These are phyloP conservation scores for Filobasidium uniguttulatum DNA, from an alignment of 1,284 basidiomycete genomes.

Conservation along the genomic window DNA sequence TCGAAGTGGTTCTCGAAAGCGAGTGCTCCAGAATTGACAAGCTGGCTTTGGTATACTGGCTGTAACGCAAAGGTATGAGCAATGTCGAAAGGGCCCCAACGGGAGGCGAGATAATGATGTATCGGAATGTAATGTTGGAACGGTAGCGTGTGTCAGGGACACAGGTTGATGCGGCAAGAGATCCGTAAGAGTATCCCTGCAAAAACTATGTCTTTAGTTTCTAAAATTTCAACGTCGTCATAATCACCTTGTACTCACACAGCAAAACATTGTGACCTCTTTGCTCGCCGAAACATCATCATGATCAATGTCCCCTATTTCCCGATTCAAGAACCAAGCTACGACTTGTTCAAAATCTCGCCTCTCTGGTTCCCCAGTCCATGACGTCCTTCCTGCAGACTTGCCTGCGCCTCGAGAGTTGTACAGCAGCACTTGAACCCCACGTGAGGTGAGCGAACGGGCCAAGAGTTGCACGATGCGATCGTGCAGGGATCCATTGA, in stretches of 20 bases:
- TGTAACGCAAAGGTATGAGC: background rate
- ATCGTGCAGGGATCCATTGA: conserved; percentile 12
- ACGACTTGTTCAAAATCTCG: conserved; percentile 9
- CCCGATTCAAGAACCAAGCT: background rate
- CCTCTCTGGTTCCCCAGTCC: conserved; percentile 12
- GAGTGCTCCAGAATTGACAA: background rate
- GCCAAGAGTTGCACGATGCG: conserved; percentile 6
- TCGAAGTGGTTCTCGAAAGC: no score
- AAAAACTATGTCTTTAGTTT: no score
- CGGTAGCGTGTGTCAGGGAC: background rate
- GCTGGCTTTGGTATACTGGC: background rate
- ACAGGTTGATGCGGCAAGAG: background rate
- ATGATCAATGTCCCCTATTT: background rate
- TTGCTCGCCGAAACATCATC: no score
- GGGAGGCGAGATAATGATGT: conserved; percentile 13
- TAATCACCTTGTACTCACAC: no score
- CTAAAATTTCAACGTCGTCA: no score
- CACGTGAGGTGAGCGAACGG: background rate
- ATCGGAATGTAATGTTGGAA: conserved; percentile 1
- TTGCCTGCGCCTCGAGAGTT: conserved; percentile 11
- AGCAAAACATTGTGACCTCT: conserved; percentile 4
- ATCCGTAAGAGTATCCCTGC: conserved; percentile 15
- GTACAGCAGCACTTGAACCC: conserved; percentile 6
- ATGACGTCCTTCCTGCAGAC: conserved; percentile 6
- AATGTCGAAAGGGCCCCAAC: background rate